Evolutionary conservation across 495 filamentous ascomycete genomes (phyloP).

Genomic region (Penicillium pancosmium): DNA sequence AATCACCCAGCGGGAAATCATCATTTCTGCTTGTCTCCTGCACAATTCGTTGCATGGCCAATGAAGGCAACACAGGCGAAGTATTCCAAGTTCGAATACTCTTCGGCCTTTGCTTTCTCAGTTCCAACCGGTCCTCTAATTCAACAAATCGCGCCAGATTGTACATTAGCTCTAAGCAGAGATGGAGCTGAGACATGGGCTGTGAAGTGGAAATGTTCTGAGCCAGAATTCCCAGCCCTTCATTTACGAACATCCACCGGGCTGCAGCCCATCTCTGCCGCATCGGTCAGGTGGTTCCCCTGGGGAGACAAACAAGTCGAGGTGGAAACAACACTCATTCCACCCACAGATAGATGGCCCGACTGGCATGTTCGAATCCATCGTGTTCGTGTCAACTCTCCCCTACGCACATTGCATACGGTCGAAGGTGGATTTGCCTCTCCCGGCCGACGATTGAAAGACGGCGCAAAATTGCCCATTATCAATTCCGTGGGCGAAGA

Average conservation of each 20-base stretch:
- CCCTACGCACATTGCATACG: slow-evolving; percentile 12
- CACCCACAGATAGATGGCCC: slow-evolving; percentile 17
- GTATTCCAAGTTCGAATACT: slow-evolving; percentile 73
- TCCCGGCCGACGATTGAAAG: slow-evolving; percentile 5
- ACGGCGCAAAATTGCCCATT: slow-evolving; percentile 5
- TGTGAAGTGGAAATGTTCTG: slow-evolving; percentile 17
- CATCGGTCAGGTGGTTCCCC: slow-evolving; percentile 14
- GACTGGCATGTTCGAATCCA: slow-evolving; percentile 21
- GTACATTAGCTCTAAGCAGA: slow-evolving; percentile 14
- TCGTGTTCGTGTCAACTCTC: slow-evolving; percentile 10
- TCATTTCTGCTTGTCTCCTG: slow-evolving; percentile 18
- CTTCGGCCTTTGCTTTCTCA: slow-evolving; percentile 63
- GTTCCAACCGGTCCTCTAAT: slow-evolving; percentile 16
- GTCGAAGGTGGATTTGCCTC: slow-evolving; percentile 23
- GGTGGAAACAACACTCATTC: slow-evolving; percentile 17
- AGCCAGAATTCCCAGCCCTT: slow-evolving; percentile 3
- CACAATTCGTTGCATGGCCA: slow-evolving; percentile 38
- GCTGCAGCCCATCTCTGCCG: neutral
- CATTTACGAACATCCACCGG: neutral
- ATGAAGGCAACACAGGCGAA: slow-evolving; percentile 76
- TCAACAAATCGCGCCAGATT: slow-evolving; percentile 19
- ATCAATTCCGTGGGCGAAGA: neutral
- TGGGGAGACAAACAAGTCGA: slow-evolving; percentile 14
- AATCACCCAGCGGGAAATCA: slow-evolving; percentile 14
- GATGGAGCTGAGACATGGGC: slow-evolving; percentile 22